Base-by-base conservation (phyloP, 495 filamentous ascomycete species). In the Immersiella caudata region DNA sequence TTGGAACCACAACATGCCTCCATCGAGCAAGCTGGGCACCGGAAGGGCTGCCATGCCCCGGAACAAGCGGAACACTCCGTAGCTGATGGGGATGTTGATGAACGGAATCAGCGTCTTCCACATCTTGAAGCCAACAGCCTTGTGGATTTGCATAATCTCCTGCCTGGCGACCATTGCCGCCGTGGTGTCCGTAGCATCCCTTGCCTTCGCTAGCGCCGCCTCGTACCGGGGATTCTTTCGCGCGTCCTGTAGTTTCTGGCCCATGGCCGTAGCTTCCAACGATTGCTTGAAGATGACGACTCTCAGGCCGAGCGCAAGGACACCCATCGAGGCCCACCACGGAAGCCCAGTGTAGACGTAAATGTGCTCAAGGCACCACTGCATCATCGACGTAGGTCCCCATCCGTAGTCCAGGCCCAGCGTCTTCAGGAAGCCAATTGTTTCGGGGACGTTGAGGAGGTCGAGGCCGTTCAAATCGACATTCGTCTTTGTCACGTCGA, bases 341-440 rank as follows among this genome's bases (percentile, higher is more conserved):
- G 92, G 91, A 60, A 91, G 75, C 11, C 87, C 92, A 1, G 75
- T 73, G 72, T 82, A 88, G 63, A 97, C 78, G 78, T 97, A 91
- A 59, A 95, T 73, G 73, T 94, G 88, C 79, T 99, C 95, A 33
- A 97, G 78, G 8, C 88, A 3, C 79, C 79, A 91, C 81, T 97
- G 82, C 62, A 95, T 85, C 11, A 85, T 66, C 0, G 87, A 73
- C 0, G 91, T 90, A 2, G 89, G 84, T 24, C 95, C 94, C 82
- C 81, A 93, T 72, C 93, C 92, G 72, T 87, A 97, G 68, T 97
- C 92, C 22, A 98, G 78, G 1, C 95, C 95, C 22, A 97, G 79
- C 0, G 85, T 84, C 70, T 91, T 89, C 60, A 99, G 83, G 71
- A 92, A 97, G 60, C 95, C 95, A 67, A 95, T 88, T 21, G 86